Evolutionary conservation across 1,284 basidiomycete genomes (phyloP).

Genomic region (Cystobasidium pallidum): DNA sequence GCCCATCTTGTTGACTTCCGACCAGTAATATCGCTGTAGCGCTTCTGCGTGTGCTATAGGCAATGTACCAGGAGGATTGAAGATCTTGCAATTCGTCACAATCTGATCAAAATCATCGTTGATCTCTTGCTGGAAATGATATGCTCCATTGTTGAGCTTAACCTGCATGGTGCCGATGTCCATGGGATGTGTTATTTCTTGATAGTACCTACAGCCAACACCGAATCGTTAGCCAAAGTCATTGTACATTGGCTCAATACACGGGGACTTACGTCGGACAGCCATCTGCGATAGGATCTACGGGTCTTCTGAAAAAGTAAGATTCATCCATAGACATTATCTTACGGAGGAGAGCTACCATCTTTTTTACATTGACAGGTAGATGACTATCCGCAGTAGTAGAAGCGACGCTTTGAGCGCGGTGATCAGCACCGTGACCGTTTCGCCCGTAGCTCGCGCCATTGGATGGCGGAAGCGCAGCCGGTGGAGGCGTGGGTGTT

Average conservation of each 20-base stretch:
- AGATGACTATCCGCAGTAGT: conserved; percentile 1
- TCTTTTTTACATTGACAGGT: conserved; percentile 61
- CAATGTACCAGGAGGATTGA: conserved; percentile 81
- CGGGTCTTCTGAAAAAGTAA: conserved; percentile 78
- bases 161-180: conserved; percentile 82
- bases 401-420: conserved; percentile 28
- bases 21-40: conserved; percentile 75
- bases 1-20: conserved; percentile 78
- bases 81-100: conserved; percentile 75
- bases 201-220: conserved; percentile 70
- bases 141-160: conserved; percentile 71
- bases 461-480: conserved; percentile 15
- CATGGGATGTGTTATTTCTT: conserved; percentile 91
- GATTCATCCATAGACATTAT: conserved; percentile 72
- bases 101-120: conserved; percentile 80
- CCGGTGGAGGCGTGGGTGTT: conserved; percentile 5
- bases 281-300: conserved; percentile 79
- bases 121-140: conserved; percentile 78
- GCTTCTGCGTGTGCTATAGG: conserved; percentile 72
- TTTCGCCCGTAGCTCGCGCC: conserved; percentile 5
- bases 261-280: conserved; percentile 73
- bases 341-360: conserved; percentile 69
- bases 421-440: not conserved
- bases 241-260: not conserved
- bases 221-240: conserved; percentile 12